These are phyloP conservation scores for Pyricularia sp. DNA, from an alignment of 2,329 filamentous ascomycete genomes.

Conservation along the genomic window DNA sequence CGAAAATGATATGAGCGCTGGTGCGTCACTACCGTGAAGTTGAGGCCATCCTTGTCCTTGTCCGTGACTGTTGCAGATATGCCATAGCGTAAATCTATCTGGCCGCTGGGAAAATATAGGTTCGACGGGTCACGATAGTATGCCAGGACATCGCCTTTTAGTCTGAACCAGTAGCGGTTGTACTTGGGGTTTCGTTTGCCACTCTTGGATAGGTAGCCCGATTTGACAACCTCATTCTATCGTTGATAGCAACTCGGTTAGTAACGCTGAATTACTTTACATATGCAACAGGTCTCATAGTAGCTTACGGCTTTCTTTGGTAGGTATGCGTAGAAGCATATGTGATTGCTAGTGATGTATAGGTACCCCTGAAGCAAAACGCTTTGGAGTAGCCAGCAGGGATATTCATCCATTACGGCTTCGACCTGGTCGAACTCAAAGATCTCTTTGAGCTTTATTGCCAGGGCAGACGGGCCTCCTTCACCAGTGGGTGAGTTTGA, in stretches of 20 bases:
- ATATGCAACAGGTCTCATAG: not conserved
- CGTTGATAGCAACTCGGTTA: not conserved
- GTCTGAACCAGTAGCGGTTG: constrained; percentile 80
- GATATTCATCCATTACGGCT: constrained; percentile 81
- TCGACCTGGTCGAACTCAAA: constrained; percentile 74
- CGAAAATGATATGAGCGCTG: constrained; percentile 76
- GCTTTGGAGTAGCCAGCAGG: constrained; percentile 85
- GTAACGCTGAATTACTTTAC: not conserved
- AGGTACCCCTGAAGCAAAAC: constrained; percentile 88
- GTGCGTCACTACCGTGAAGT: constrained; percentile 72
- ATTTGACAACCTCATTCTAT: constrained; percentile 64
- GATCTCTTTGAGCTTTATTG: constrained; percentile 64
- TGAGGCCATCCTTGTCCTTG: constrained; percentile 61
- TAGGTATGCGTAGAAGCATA: constrained; percentile 96
- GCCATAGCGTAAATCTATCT: constrained; percentile 83
- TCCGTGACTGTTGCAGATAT: constrained; percentile 73
- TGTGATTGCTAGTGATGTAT: constrained; percentile 85
- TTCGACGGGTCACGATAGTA: constrained; percentile 79
- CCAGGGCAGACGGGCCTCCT: constrained; percentile 43
- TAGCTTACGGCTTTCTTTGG: constrained; percentile 69
- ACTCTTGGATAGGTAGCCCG: constrained; percentile 77
- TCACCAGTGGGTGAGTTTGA: constrained; percentile 20
- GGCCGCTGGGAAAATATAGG: constrained; percentile 80
- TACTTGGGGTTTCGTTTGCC: constrained; percentile 81
- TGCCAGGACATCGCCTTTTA: constrained; percentile 83